Conservation (phyloP, 225 moss, liverwort and hornwort species). For the Pleurozium schreberi region DNA sequence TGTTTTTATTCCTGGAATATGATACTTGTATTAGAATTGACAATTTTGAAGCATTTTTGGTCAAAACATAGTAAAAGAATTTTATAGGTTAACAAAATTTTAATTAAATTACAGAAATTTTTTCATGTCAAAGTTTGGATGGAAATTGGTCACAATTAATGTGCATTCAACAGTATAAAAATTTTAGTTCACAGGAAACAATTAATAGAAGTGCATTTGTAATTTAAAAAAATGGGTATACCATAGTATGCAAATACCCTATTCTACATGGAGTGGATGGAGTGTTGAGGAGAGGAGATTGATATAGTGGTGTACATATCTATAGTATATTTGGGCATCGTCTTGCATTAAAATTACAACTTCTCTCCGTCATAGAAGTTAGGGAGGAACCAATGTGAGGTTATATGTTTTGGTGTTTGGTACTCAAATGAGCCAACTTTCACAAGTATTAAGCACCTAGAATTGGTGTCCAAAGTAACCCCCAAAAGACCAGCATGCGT, state of each 20-base stretch:
- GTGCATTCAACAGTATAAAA: accelerated
- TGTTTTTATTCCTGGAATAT: no score
- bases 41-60: no score
- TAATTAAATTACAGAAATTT: no score
- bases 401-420: background rate
- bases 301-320: background rate
- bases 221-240: background rate
- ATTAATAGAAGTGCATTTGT: no score
- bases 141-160: no score
- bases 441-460: accelerated
- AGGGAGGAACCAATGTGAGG: background rate
- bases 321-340: background rate
- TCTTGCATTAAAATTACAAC: background rate
- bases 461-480: background rate
- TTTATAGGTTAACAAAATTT: no score
- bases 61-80: no score
- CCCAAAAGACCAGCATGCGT: no score
- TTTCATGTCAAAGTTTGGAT: no score
- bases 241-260: background rate
- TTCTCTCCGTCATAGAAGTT: background rate
- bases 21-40: no score
- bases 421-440: background rate
- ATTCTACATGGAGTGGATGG: background rate
- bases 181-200: background rate
- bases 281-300: accelerated